Base-by-base conservation (phyloP, 192 early-diverging fungal genomes). In the Coemansia sp. region DNA sequence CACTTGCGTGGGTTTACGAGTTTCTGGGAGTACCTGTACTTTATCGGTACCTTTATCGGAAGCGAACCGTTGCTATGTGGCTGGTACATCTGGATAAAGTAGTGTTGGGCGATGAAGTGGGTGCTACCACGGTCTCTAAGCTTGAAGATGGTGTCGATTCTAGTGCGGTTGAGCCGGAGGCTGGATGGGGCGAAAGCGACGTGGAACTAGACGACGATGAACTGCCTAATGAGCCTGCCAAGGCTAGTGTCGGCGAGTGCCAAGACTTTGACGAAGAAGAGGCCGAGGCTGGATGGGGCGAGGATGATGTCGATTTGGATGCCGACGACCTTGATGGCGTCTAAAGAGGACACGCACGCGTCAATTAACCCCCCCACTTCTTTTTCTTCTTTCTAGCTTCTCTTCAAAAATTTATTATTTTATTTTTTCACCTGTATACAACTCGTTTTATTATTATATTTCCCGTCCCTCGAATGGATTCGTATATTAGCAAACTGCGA, bases 401-500 rank as follows among this genome's bases (percentile, higher is more conserved):
- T 13, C 3, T 55, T 40, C 16, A 50, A 58, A 71, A 43, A 24
- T 38, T 20, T 35, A 35, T 35, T 35, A 5, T 35, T 35, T 7
- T 35, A 24, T 24, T 24, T 24, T 24, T 24, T 24, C 22, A 24
- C 5, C 5, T 35, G 34, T 35, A 35, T 6, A 35, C 34, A 35
- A 32, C 18, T 18, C 43, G 22, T 62, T 20, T 44, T 16, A 13
- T 61, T 40, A 20, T 47, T 55, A 22, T 50, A 44, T 34, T 59
- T 56, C 16, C 7, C 16, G 27, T 35, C 16, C 18, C 55, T 58
- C 1, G 15, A 37, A 82, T 82, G 80, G 80, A 82, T 22, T 63
- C 62, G 44, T 82, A 82, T 40, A 18, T 82, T 24, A 82, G 63
- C 65, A 82, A 82, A 50, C 58, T 82, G 65, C 74, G 80, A 5